phyloP scores from a whole-genome alignment of 2,329 filamentous ascomycete species.

The Hymenoscyphus occultus region DNA sequence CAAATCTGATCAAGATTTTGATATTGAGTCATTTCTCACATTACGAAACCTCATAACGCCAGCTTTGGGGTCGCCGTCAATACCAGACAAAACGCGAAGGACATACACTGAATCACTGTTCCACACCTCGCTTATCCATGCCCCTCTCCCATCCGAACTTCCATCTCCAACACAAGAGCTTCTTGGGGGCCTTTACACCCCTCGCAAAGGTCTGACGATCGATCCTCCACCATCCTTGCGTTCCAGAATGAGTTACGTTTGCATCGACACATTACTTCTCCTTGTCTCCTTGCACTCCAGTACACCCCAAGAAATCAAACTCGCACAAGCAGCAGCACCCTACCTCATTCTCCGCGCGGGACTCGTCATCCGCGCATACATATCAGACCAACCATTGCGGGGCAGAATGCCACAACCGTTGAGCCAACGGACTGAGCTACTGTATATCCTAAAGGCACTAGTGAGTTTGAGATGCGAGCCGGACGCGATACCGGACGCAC shows the following conservation, averaged over 20 bases:
- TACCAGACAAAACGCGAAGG: constrained; percentile 65
- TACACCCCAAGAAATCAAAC: constrained; percentile 35
- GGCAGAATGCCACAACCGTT: constrained; percentile 86
- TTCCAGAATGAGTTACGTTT: constrained; percentile 72
- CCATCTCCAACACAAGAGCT: constrained; percentile 49
- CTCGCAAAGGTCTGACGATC: constrained; percentile 70
- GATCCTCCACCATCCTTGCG: constrained; percentile 63
- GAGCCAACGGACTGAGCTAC: constrained; percentile 73
- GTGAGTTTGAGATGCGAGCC: constrained; percentile 67
- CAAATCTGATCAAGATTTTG: constrained; percentile 71
- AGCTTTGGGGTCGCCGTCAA: constrained; percentile 60
- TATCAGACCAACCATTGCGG: constrained; percentile 86
- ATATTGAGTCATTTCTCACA: constrained; percentile 69
- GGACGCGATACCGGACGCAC: constrained; percentile 60
- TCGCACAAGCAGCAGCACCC: constrained; percentile 74
- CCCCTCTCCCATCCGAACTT: constrained; percentile 57
- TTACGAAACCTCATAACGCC: constrained; percentile 73
- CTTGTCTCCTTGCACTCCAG: constrained; percentile 56
- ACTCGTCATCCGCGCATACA: constrained; percentile 76
- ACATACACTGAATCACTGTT: constrained; percentile 76
- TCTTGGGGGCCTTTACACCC: constrained; percentile 59
- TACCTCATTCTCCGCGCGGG: constrained; percentile 81
- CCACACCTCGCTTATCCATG: constrained; percentile 75
- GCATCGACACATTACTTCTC: constrained; percentile 74
- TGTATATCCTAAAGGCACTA: constrained; percentile 66